Evolutionary conservation across 2,329 filamentous ascomycete genomes (phyloP), one percentile per base, ranked within the genome.

Genomic region (Coniochaeta sp.): DNA sequence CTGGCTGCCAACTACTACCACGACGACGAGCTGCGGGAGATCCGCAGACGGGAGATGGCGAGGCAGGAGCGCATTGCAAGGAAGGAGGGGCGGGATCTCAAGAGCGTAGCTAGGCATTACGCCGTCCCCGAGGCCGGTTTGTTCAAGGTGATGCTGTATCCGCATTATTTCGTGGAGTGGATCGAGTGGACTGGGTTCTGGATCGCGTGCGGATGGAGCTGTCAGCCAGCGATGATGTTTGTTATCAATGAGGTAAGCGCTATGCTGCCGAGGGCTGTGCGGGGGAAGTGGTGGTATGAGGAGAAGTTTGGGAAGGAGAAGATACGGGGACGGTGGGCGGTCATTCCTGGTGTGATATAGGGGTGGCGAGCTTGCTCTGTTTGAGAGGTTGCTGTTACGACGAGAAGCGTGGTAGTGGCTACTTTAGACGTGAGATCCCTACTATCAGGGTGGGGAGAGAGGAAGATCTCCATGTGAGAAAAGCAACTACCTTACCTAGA

Each of bases 161-260:
- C 95, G 65, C 95, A 99, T 73, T 99, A 97, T 73, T 80, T 96
- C n/a, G 89, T 88, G 70, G 95, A 99, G 77, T 99, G 95, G 95
- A 72, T 96, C 59, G 95, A 99, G 79, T 99, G 95, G 95, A 73
- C 83, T 3, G 95, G 95, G 0, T 99, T 92, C 73, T 92, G 88
- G 79, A 83, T 96, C 72, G 83, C 89, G 66, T 83, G 87, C 60
- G 87, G 86, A 1, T 83, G 79, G 76, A 74, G 76, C 5, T 91
- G 88, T 69, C 77, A 85, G 56, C 93, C 95, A 0, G 93, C 91
- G 26, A 79, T 92, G 68, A 83, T 83, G 58, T 98, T 98, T 70
- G 68, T 96, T 52, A 64, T 96, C 56, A 98, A 97, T 71, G 92
- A 96, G 76, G 76, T 99, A 58, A 76, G 86, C n/a, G 88, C 89